phyloP scores from a whole-genome alignment of 228 moss, liverwort and hornwort species.

The Sphagnum fallax region DNA sequence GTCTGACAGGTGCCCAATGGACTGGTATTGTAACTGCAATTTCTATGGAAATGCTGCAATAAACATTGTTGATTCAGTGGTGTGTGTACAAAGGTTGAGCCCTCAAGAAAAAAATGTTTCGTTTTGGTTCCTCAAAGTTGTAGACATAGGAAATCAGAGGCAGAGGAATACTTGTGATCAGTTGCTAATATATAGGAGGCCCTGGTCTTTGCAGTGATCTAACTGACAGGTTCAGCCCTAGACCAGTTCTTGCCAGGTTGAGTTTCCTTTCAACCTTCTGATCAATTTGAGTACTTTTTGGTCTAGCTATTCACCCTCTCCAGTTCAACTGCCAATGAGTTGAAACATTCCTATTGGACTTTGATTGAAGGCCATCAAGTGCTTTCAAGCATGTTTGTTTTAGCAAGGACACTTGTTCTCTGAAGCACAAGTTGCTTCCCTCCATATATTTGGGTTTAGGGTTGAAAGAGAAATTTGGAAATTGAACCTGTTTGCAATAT shows the following conservation, averaged over 20 bases:
- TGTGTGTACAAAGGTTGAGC: conserved; percentile 84
- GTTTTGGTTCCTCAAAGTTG: too few relatives aligned
- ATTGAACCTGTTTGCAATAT: too few relatives aligned
- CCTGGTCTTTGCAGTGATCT: conserved; percentile 60
- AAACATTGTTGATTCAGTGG: conserved; percentile 75
- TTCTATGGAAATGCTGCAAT: conserved; percentile 94
- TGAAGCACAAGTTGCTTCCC: too few relatives aligned
- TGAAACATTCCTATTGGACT: too few relatives aligned
- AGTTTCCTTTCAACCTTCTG: conserved; percentile 4
- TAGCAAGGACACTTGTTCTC: too few relatives aligned
- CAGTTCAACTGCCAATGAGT: too few relatives aligned
- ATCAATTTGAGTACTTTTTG: neutral
- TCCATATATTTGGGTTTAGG: too few relatives aligned
- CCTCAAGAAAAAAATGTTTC: too few relatives aligned
- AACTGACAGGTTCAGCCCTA: conserved; percentile 81
- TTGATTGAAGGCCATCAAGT: too few relatives aligned
- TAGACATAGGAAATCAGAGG: too few relatives aligned
- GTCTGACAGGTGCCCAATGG: conserved; percentile 88
- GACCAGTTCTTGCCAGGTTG: conserved; percentile 88
- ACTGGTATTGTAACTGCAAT: conserved; percentile 94
- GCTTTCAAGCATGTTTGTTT: too few relatives aligned
- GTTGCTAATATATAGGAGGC: conserved; percentile 7
- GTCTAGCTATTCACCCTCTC: neutral
- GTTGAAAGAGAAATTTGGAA: too few relatives aligned
- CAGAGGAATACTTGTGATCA: neutral